Percentiles rank a stretch among this genome's conserved stretches.
phyloP scores from a whole-genome alignment of 2,329 filamentous ascomycete species.

The Colletotrichum sp. region DNA sequence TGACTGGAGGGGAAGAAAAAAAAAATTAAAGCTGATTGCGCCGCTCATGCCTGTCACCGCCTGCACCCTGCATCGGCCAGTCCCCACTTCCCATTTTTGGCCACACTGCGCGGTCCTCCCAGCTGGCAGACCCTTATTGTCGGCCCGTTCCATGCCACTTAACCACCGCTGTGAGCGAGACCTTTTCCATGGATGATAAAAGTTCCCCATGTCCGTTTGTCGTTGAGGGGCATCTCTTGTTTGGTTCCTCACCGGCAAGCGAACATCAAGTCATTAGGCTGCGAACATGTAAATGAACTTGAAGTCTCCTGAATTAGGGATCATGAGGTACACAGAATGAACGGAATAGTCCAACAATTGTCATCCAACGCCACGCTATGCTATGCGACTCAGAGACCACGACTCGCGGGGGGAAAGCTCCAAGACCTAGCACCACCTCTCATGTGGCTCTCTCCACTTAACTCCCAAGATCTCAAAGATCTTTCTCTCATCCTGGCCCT shows the following conservation, averaged over 20 bases:
- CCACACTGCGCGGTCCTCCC: neutral
- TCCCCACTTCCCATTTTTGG: neutral
- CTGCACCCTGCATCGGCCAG: conserved; percentile 14
- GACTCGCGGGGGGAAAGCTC: neutral
- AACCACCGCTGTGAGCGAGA: neutral
- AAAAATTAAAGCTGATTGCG: conserved; percentile 18
- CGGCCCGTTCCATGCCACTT: conserved; percentile 9
- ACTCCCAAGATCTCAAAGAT: conserved; percentile 86
- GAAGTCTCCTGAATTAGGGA: neutral
- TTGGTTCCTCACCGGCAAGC: neutral
- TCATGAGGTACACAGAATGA: neutral
- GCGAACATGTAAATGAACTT: neutral
- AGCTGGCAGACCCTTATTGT: conserved; percentile 16
- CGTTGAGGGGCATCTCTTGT: neutral
- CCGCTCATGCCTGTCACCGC: conserved; percentile 18
- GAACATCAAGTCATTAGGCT: neutral
- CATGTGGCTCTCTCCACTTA: conserved; percentile 80
- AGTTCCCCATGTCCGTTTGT: neutral
- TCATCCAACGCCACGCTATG: conserved; percentile 8
- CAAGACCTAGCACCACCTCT: conserved; percentile 69
- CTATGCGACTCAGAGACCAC: neutral
- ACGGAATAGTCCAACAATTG: neutral
- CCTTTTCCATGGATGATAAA: neutral
- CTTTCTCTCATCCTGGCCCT: conserved; percentile 75
- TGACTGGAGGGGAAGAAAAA: conserved; percentile 2